Evolutionary conservation across 192 early-diverging fungal species (phyloP).

Genomic region (Gamsiella multidivaricata): DNA sequence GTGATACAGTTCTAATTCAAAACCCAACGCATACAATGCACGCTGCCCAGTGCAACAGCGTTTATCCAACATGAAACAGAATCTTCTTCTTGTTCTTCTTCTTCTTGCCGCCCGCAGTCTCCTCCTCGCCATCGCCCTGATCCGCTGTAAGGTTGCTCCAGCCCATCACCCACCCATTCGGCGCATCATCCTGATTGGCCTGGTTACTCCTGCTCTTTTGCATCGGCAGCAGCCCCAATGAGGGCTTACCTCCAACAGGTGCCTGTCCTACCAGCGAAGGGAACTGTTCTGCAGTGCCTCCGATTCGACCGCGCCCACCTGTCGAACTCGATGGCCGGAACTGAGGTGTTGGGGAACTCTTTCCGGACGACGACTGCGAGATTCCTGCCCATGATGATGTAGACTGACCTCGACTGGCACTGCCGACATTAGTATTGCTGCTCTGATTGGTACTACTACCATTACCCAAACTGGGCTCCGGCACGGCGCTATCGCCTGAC

Average conservation of each 20-base stretch:
- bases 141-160: constrained; percentile 25
- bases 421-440: background rate
- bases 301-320: background rate
- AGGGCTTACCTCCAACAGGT: constrained; percentile 27
- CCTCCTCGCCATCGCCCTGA: constrained; percentile 36
- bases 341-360: constrained; percentile 18
- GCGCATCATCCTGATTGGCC: constrained; percentile 20
- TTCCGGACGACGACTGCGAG: constrained; percentile 4
- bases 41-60: background rate
- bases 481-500: background rate
- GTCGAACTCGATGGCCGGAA: constrained; percentile 46
- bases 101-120: constrained; percentile 64
- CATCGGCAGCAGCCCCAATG: constrained; percentile 44
- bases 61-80: constrained; percentile 72
- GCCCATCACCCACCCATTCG: constrained; percentile 45
- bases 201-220: constrained; percentile 36
- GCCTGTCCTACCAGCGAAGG: constrained; percentile 34
- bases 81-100: constrained; percentile 74
- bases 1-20: too few species aligned
- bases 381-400: constrained; percentile 37
- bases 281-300: constrained; percentile 25
- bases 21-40: background rate
- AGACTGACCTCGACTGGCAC: background rate
- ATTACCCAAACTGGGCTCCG: background rate
- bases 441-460: constrained; percentile 8